Conservation (phyloP, 2,329 filamentous ascomycete genomes). For the Ramichloridium luteum region DNA sequence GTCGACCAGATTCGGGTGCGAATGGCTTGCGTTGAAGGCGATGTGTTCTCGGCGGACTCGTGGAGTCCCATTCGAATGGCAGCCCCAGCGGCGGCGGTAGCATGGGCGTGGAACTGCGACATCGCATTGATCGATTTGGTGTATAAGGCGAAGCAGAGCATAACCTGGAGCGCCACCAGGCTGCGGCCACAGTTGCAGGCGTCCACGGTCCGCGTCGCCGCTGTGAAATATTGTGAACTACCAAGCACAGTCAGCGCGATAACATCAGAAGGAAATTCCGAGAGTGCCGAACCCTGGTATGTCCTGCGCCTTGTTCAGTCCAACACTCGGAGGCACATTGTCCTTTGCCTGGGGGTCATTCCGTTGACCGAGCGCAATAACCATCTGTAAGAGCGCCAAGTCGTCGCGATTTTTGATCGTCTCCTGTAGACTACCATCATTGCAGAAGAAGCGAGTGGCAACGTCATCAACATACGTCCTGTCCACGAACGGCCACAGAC, state of each 20-base stretch:
- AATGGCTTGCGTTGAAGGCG: conserved; percentile 7
- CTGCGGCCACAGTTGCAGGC: conserved; percentile 9
- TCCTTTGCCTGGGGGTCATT: no score
- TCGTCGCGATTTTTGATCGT: conserved; percentile 9
- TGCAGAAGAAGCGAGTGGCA: conserved; percentile 7
- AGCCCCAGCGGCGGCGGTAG: conserved; percentile 10
- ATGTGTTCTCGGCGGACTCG: conserved; percentile 7
- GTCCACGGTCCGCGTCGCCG: background rate
- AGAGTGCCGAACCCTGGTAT: no score
- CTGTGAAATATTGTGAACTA: background rate
- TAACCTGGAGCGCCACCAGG: conserved; percentile 10
- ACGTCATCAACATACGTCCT: conserved; percentile 7
- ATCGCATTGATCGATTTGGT: conserved; percentile 9
- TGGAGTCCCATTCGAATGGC: conserved; percentile 13
- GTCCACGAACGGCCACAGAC: conserved; percentile 12
- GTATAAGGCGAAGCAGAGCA: conserved; percentile 12
- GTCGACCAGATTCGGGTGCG: conserved; percentile 11
- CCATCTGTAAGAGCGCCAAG: conserved; percentile 9
- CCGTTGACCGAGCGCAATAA: conserved; percentile 11
- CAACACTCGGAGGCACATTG: no score
- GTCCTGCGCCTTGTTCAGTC: no score
- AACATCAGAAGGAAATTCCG: no score
- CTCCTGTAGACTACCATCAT: conserved; percentile 5
- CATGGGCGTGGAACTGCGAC: conserved; percentile 8
- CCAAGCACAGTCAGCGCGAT: no score